These are phyloP conservation scores for Coccomyxa sp. DNA, from an alignment of 139 green algal genomes.

Conservation along the genomic window DNA sequence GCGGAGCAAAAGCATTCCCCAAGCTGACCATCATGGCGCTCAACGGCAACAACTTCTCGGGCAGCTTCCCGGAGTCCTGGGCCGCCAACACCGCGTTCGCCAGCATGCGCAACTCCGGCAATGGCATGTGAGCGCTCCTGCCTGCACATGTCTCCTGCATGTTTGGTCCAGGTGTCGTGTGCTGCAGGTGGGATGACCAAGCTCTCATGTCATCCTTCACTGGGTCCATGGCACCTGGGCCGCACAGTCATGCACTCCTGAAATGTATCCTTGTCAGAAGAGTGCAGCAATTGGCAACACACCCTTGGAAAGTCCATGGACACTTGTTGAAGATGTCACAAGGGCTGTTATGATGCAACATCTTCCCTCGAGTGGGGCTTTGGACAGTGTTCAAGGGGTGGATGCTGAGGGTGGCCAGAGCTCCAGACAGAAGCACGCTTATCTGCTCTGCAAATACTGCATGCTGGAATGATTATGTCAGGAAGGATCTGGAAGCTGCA, in stretches of 20 bases:
- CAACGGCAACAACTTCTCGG: slow-evolving; percentile 21
- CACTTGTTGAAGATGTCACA: neutral
- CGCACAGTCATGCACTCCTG: too few species aligned
- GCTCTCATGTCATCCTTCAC: too few species aligned
- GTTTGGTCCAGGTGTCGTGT: neutral
- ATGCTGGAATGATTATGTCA: too few species aligned
- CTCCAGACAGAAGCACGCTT: too few species aligned
- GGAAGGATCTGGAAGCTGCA: too few species aligned
- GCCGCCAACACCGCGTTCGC: neutral
- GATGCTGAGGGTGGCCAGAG: too few species aligned
- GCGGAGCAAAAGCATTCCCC: slow-evolving; percentile 7
- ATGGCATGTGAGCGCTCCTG: neutral
- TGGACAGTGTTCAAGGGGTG: too few species aligned
- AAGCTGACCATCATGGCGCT: slow-evolving; percentile 23
- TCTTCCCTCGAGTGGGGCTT: too few species aligned
- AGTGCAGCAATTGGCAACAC: neutral
- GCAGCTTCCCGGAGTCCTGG: slow-evolving; percentile 16
- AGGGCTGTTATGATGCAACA: too few species aligned
- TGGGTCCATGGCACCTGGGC: too few species aligned
- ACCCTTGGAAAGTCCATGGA: neutral
- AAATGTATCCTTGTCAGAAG: neutral
- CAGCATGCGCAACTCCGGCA: neutral
- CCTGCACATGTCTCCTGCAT: neutral
- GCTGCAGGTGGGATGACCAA: too few species aligned
- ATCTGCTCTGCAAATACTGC: neutral